A percentile compares a stretch with the other conserved stretches of the same genome.
phyloP scores from a whole-genome alignment of 345 rosid species.

The Euphorbia pulcherrima region DNA sequence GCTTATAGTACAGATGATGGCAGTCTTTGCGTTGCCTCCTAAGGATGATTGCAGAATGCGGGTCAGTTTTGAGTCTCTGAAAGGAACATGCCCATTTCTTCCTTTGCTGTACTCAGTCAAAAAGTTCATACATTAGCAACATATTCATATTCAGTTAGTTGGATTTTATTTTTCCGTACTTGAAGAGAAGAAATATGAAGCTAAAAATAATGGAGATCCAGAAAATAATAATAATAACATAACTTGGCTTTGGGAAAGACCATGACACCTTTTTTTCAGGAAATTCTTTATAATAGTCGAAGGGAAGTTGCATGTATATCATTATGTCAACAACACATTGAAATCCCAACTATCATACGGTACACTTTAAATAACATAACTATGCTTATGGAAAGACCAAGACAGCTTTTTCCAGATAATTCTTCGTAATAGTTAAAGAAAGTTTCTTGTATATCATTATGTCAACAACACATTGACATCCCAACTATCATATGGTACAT shows the following conservation, averaged over 20 bases:
- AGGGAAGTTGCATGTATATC: neutral
- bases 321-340: no score
- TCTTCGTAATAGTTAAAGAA: neutral
- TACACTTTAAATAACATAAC: no score
- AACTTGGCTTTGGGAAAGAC: neutral
- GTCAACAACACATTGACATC: neutral
- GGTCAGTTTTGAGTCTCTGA: slow-evolving; percentile 89
- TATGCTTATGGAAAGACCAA: slow-evolving; percentile 1
- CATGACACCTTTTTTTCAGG: neutral
- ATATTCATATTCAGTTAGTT: neutral
- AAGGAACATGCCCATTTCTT: slow-evolving; percentile 83
- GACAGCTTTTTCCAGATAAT: neutral
- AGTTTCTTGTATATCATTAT: neutral
- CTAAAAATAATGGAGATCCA: neutral
- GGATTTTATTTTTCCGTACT: slow-evolving; percentile 2
- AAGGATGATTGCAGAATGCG: slow-evolving; percentile 91
- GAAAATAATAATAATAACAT: no score
- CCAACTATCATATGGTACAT: neutral
- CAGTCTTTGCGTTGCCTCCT: slow-evolving; percentile 89
- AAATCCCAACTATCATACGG: no score
- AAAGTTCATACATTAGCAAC: slow-evolving; percentile 13
- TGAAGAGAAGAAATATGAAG: neutral
- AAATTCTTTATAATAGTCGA: neutral
- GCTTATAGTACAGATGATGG: slow-evolving; percentile 89
- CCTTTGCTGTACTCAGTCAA: slow-evolving; percentile 74